These are phyloP conservation scores for Alternaria viburni DNA, from an alignment of 2,329 filamentous ascomycete genomes.

Conservation along the genomic window DNA sequence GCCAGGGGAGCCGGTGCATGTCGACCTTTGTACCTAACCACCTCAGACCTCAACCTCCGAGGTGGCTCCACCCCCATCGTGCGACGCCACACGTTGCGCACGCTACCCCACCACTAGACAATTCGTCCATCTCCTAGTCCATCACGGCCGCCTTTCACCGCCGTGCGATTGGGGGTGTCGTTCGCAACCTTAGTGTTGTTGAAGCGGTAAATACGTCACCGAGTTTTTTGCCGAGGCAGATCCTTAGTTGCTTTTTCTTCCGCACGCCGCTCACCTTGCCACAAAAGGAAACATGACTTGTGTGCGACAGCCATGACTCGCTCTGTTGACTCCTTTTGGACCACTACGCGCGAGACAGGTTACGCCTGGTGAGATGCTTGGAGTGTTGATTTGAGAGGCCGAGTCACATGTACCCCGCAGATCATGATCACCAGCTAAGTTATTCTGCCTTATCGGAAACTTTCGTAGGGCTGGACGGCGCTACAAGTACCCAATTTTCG, in stretches of 20 bases:
- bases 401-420: not conserved
- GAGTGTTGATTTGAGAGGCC: not conserved
- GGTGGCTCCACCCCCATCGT: not conserved
- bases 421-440: not conserved
- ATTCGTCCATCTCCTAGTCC: not conserved
- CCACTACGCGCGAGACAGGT: not conserved
- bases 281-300: not conserved
- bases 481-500: not conserved
- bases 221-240: slow-evolving; percentile 6
- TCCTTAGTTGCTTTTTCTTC: not conserved
- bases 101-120: not conserved
- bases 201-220: slow-evolving; percentile 1
- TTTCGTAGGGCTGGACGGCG: not conserved
- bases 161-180: not conserved
- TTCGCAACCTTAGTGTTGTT: not conserved
- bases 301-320: not conserved
- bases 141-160: not conserved
- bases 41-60: not conserved
- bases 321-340: not conserved
- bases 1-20: slow-evolving; percentile 5
- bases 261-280: not conserved
- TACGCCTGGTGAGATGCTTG: not conserved
- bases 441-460: not conserved
- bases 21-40: not conserved
- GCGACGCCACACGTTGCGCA: slow-evolving; percentile 1